Percentiles rank a stretch among this genome's conserved stretches.
These are phyloP conservation scores for Fusarium sp. DNA, from an alignment of 2,329 filamentous ascomycete genomes.

Conservation along the genomic window DNA sequence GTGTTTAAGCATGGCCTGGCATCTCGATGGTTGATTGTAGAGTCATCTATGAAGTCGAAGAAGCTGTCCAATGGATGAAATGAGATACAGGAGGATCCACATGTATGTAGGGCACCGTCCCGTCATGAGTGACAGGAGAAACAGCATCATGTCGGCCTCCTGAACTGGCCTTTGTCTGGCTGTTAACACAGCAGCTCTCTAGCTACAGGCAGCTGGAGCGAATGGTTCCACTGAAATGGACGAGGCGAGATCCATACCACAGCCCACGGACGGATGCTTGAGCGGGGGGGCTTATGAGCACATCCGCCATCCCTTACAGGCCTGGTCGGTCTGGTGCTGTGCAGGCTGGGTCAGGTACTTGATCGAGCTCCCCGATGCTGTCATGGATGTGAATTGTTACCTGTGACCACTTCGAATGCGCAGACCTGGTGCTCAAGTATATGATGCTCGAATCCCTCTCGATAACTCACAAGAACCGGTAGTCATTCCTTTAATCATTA, in stretches of 20 bases:
- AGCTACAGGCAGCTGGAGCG: neutral
- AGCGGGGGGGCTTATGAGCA: constrained; percentile 3
- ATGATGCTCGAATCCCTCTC: neutral
- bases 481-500: constrained; percentile 1
- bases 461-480: neutral
- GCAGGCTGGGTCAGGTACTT: neutral
- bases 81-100: constrained; percentile 16
- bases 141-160: neutral
- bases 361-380: constrained; percentile 21
- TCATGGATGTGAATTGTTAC: constrained; percentile 26
- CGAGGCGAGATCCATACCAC: constrained; percentile 25
- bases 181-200: neutral
- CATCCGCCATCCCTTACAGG: constrained; percentile 28
- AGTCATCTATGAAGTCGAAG: neutral
- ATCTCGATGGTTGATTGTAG: constrained; percentile 25
- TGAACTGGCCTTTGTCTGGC: neutral
- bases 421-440: constrained; percentile 27
- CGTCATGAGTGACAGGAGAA: neutral
- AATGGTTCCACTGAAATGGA: constrained; percentile 24
- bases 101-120: constrained; percentile 16
- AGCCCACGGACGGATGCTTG: constrained; percentile 1
- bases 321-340: neutral
- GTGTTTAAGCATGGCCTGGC: constrained; percentile 20
- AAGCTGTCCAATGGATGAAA: neutral
- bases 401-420: constrained; percentile 31